phyloP scores from a whole-genome alignment of 202 grass and related monocot species.

The Cymbopogon flexuosus region DNA sequence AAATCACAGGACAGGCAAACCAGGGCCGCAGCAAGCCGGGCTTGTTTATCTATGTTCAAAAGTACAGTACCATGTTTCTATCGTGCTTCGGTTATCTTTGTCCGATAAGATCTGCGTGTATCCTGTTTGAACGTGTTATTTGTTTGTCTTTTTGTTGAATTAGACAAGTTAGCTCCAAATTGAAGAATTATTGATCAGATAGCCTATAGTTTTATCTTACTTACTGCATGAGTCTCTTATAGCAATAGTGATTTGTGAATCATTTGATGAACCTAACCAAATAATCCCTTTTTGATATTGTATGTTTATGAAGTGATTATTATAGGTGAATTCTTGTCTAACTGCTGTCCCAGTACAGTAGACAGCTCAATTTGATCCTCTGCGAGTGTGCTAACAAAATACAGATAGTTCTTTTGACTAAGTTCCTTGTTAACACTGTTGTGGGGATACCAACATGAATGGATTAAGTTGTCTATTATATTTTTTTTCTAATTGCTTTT shows the following conservation, averaged over 20 bases:
- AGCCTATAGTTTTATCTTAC: neutral
- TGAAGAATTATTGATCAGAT: constrained; percentile 5
- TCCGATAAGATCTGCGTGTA: too few relatives aligned
- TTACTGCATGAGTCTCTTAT: neutral
- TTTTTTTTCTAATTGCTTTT: neutral
- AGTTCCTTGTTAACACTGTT: neutral
- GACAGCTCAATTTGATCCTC: neutral
- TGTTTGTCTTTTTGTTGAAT: neutral
- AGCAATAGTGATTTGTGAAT: neutral
- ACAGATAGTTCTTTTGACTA: neutral
- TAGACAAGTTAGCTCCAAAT: neutral
- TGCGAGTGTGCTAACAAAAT: neutral
- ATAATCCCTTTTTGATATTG: neutral
- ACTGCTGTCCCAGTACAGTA: neutral
- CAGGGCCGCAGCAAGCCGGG: too few relatives aligned
- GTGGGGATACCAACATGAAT: constrained; percentile 22
- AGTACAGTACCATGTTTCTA: too few relatives aligned
- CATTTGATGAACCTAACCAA: neutral
- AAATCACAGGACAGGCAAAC: too few relatives aligned
- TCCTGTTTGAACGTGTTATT: constrained; percentile 1
- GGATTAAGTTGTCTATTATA: neutral
- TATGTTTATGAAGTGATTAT: neutral
- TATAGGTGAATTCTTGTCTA: neutral
- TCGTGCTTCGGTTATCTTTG: too few relatives aligned
- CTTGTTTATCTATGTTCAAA: too few relatives aligned